These are phyloP conservation scores for Exobasidium cylindrosporum DNA, from an alignment of 1,284 basidiomycete species.

Conservation along the genomic window DNA sequence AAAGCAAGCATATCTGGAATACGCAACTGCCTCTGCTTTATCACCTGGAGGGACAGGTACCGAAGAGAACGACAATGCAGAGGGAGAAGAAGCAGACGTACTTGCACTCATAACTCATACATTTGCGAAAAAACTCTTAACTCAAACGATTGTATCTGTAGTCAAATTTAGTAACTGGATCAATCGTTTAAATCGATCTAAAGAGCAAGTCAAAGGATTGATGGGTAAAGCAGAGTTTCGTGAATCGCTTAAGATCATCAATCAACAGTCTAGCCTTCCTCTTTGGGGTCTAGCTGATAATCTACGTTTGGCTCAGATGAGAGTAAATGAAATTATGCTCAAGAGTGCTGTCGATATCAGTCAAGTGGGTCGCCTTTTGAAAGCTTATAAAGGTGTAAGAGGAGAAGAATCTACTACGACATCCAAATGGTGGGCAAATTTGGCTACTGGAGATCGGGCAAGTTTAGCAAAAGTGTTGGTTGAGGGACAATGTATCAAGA, in stretches of 20 bases:
- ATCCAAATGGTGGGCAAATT: background rate
- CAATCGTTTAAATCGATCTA: background rate
- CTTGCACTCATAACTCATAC: background rate
- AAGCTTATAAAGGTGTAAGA: background rate
- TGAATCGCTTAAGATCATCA: background rate
- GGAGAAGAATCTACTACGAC: background rate
- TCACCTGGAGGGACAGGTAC: background rate
- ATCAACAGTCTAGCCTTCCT: background rate
- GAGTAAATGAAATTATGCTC: background rate
- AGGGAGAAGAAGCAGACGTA: background rate
- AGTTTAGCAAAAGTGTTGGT: background rate
- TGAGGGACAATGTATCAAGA: background rate
- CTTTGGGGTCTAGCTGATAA: background rate
- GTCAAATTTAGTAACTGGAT: conserved; percentile 1
- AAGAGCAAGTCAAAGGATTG: background rate
- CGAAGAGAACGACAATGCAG: background rate
- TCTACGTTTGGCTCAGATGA: background rate
- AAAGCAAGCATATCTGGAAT: background rate
- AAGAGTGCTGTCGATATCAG: conserved; percentile 2
- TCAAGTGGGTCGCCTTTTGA: conserved; percentile 1
- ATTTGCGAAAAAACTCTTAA: background rate
- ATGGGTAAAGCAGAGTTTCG: background rate
- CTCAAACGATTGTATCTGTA: background rate
- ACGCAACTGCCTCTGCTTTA: background rate
- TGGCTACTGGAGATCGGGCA: background rate